Conservation (phyloP, 2,329 filamentous ascomycete species). For the Tolypocladium cylindrosporum region DNA sequence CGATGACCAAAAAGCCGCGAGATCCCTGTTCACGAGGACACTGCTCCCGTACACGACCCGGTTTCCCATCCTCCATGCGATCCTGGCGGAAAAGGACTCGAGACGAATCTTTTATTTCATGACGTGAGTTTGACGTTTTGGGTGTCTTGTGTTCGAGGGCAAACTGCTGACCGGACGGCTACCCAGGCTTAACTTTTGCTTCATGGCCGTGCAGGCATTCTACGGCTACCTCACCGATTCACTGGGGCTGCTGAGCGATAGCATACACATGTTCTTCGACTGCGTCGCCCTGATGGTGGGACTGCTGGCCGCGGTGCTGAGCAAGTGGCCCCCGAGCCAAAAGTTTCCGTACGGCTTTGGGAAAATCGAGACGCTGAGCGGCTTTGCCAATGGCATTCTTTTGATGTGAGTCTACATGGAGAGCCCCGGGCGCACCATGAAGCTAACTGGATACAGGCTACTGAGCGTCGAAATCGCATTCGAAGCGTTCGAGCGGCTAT, state of each 20-base stretch:
- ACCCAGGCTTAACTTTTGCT: slow-evolving; percentile 75
- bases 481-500: slow-evolving; percentile 80
- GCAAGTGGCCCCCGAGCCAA: slow-evolving; percentile 87
- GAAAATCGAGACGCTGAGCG: slow-evolving; percentile 92
- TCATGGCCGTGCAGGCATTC: slow-evolving; percentile 90
- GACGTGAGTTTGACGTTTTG: slow-evolving; percentile 44
- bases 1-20: slow-evolving; percentile 30
- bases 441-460: slow-evolving; percentile 41
- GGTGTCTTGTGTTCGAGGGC: not conserved
- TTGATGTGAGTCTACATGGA: slow-evolving; percentile 53
- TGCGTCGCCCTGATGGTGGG: slow-evolving; percentile 88
- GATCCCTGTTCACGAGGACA: slow-evolving; percentile 62
- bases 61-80: slow-evolving; percentile 73
- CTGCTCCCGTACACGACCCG: slow-evolving; percentile 59
- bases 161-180: slow-evolving; percentile 4
- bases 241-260: slow-evolving; percentile 88
- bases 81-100: slow-evolving; percentile 85
- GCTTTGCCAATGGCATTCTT: slow-evolving; percentile 93
- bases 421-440: not conserved
- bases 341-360: slow-evolving; percentile 92
- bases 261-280: slow-evolving; percentile 99
- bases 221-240: slow-evolving; percentile 94
- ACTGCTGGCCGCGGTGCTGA: slow-evolving; percentile 83
- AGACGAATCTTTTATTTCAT: slow-evolving; percentile 96
- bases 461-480: slow-evolving; percentile 95